Conservation (phyloP, 23 red algal species). For the Gracilaria vermiculophylla region DNA sequence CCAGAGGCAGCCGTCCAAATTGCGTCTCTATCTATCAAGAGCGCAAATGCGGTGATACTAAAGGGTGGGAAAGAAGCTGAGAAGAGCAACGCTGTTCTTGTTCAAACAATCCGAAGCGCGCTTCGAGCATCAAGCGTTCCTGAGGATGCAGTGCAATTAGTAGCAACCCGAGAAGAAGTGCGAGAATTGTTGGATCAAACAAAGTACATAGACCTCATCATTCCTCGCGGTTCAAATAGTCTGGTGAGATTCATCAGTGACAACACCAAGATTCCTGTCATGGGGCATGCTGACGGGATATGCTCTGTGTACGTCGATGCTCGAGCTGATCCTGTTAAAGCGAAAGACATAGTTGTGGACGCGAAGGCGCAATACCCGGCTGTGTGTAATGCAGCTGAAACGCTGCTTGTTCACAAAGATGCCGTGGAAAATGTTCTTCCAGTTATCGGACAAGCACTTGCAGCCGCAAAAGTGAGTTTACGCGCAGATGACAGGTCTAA, state of each 20-base stretch:
- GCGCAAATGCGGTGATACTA: conserved; percentile 89
- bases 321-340: conserved; percentile 70
- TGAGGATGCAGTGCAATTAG: conserved; percentile 89
- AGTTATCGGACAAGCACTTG: conserved; percentile 51
- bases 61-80: conserved; percentile 96
- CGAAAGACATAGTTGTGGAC: conserved; percentile 80
- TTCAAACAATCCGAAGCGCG: conserved; percentile 60
- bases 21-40: conserved; percentile 84
- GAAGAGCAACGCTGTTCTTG: conserved; percentile 74
- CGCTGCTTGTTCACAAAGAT: conserved; percentile 78
- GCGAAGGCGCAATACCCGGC: conserved; percentile 97
- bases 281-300: conserved; percentile 96
- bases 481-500: conserved; percentile 64
- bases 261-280: conserved; percentile 79
- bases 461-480: conserved; percentile 59
- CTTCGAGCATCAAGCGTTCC: conserved; percentile 56
- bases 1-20: conserved; percentile 98
- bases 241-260: conserved; percentile 93
- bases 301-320: conserved; percentile 90
- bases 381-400: conserved; percentile 96
- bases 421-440: conserved; percentile 54
- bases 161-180: conserved; percentile 87
- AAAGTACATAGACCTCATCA: conserved; percentile 91
- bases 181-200: conserved; percentile 78
- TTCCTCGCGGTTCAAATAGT: conserved; percentile 89